Conservation (phyloP, 495 filamentous ascomycete species). For the Tuber magnatum region DNA sequence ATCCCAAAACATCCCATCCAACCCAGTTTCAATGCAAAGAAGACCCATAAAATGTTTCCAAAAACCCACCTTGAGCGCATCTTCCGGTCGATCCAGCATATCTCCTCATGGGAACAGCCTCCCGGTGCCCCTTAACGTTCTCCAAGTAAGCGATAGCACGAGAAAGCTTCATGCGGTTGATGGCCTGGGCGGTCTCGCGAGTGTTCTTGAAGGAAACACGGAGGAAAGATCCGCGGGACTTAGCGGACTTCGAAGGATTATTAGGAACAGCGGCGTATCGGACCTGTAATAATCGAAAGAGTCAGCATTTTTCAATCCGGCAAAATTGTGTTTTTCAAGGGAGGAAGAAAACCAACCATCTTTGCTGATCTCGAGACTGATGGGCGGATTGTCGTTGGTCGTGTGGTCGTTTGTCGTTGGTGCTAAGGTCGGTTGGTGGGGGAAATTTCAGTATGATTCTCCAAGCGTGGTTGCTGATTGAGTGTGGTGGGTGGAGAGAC, state of each 20-base stretch:
- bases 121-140: slow-evolving; percentile 89
- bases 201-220: slow-evolving; percentile 99
- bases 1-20: neutral
- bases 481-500: neutral
- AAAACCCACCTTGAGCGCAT: slow-evolving; percentile 82
- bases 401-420: neutral
- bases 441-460: neutral
- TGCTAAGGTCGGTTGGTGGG: neutral
- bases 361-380: neutral
- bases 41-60: neutral
- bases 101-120: slow-evolving; percentile 93
- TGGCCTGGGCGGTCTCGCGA: slow-evolving; percentile 95
- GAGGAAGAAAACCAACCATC: neutral
- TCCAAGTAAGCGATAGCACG: slow-evolving; percentile 91
- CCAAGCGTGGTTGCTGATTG: neutral
- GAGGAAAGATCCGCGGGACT: slow-evolving; percentile 94
- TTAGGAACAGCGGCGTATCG: slow-evolving; percentile 94
- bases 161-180: slow-evolving; percentile 97
- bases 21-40: neutral
- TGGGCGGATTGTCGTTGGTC: neutral
- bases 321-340: neutral
- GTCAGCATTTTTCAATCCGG: neutral
- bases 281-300: slow-evolving; percentile 55
- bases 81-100: slow-evolving; percentile 91
- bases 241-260: slow-evolving; percentile 83